phyloP scores from a whole-genome alignment of 257 asterid genomes.

The Solanum infundibuliforme region DNA sequence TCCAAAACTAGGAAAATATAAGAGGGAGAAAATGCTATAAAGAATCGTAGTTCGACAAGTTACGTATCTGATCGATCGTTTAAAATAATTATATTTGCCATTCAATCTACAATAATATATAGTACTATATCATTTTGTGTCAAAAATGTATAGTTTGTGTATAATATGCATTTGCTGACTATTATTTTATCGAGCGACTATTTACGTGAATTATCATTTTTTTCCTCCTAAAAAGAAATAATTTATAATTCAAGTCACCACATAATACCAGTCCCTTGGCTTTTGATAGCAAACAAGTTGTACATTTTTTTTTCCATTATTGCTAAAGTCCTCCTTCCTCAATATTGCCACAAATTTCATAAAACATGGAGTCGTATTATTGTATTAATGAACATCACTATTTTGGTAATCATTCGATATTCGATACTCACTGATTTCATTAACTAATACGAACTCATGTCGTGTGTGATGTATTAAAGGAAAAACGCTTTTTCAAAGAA shows the following conservation, averaged over 20 bases:
- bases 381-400: not conserved
- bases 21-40: not conserved
- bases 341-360: not conserved
- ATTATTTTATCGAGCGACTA: not conserved
- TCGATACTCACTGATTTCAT: not conserved
- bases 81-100: no score
- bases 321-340: not conserved
- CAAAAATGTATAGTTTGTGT: no score
- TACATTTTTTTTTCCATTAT: not conserved
- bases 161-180: not conserved
- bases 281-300: not conserved
- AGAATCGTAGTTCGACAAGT: not conserved
- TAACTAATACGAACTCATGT: not conserved
- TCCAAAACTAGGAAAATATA: not conserved
- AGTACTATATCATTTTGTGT: no score
- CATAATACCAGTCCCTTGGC: not conserved
- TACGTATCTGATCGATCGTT: no score
- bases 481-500: no score
- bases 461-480: not conserved
- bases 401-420: not conserved
- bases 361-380: not conserved
- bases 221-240: not conserved
- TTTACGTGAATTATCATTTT: not conserved
- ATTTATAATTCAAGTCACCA: not conserved
- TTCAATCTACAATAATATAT: no score